Evolutionary conservation across 768 basidiomycete species (phyloP).

Genomic region (Termitomyces sp.): DNA sequence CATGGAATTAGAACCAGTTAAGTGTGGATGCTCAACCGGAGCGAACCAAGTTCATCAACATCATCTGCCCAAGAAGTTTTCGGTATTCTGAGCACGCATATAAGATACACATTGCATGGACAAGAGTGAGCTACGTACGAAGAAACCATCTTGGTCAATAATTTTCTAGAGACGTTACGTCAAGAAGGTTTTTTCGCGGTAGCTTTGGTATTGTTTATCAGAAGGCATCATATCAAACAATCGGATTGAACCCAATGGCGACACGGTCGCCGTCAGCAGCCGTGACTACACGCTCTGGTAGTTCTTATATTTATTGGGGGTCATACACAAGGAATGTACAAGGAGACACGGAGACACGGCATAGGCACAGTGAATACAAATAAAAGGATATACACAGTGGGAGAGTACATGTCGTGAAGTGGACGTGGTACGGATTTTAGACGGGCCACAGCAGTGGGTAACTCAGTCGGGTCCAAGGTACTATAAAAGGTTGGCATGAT

Average conservation of each 20-base stretch:
- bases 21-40: neutral
- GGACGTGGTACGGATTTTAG: conserved; percentile 3
- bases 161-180: neutral
- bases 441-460: conserved; percentile 8
- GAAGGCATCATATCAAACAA: neutral
- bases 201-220: neutral
- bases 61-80: conserved; percentile 90
- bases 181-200: neutral
- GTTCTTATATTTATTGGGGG: neutral
- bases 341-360: conserved; percentile 3
- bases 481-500: conserved; percentile 11
- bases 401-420: conserved; percentile 1
- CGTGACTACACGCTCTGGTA: neutral
- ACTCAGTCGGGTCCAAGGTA: conserved; percentile 8
- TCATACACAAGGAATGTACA: conserved; percentile 5
- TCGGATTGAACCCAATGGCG: neutral
- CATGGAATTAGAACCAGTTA: neutral
- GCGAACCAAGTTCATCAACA: conserved; percentile 64
- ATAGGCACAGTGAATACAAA: conserved; percentile 3
- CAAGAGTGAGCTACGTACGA: neutral
- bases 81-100: conserved; percentile 23
- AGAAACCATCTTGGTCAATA: neutral
- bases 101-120: neutral
- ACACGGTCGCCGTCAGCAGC: neutral
- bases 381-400: conserved; percentile 3